Conservation (phyloP, 257 asterid genomes). For the Solanum chiquidenum region DNA sequence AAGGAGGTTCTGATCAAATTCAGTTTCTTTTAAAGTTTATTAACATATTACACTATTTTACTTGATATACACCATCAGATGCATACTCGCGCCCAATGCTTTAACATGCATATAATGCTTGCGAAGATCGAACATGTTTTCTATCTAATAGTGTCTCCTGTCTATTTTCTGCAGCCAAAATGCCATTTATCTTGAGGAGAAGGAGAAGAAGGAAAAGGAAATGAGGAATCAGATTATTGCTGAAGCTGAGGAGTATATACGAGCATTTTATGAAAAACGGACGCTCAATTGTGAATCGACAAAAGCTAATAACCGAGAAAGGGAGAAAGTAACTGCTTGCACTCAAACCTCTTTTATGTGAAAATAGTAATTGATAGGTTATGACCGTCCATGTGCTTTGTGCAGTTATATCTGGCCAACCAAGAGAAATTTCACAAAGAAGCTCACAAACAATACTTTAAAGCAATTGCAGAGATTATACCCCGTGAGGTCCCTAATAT, state of each 20-base stretch:
- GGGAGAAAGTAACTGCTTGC: constrained; percentile 50
- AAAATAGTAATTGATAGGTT: not conserved
- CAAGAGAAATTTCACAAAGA: constrained; percentile 96
- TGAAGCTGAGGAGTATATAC: constrained; percentile 85
- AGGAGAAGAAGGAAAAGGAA: constrained; percentile 89
- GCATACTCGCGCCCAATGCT: not conserved
- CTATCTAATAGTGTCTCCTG: not conserved
- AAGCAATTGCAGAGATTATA: constrained; percentile 73
- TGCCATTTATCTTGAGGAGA: constrained; percentile 76
- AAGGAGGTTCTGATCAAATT: not conserved
- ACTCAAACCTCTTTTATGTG: not conserved
- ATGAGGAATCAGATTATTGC: constrained; percentile 62
- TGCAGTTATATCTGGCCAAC: constrained; percentile 53
- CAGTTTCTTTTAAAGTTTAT: not conserved
- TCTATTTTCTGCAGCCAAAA: constrained; percentile 47
- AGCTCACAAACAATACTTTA: constrained; percentile 78
- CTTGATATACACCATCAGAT: not conserved
- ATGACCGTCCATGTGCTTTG: not conserved
- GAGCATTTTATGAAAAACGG: constrained; percentile 63
- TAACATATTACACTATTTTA: not conserved
- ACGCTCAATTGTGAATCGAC: constrained; percentile 46
- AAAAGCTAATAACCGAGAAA: constrained; percentile 70
- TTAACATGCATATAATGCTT: not conserved
- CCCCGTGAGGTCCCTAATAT: constrained; percentile 80
- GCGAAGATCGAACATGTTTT: not conserved